Evolutionary conservation across 2,329 filamentous ascomycete species (phyloP), one percentile per base, ranked within the genome.

Genomic region (Hymenoscyphus repandus): DNA sequence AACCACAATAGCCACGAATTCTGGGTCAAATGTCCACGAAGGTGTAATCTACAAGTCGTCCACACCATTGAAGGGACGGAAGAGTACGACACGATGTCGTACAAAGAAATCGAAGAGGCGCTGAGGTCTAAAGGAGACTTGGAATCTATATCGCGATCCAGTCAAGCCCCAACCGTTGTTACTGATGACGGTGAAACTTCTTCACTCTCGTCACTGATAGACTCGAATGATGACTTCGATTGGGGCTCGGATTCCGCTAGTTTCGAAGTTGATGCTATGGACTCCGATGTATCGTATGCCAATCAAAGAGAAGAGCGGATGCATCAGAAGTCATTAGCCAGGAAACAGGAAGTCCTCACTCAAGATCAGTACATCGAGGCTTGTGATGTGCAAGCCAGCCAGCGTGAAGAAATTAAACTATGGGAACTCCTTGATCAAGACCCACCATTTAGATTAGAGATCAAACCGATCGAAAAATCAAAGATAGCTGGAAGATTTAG

Each of bases 21-120:
- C 49, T 84, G 82, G 78, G 64, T 70, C 11, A 67, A 65, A 2
- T 67, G 74, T 6, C 71, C 80, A 1, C 71, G 77, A 52, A 73
- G 79, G 53, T 78, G 74, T 57, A 68, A 70, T 7, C 58, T 85
- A 4, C 62, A 72, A 12, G 75, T 86, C 2, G 70, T 72, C 41
- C 67, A 74, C 45, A 11, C 36, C 11, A 60, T 65, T 51, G 54
- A 56, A 2, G 30, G 10, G 15, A 10, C 32, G 15, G 39, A 9
- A 2, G 18, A 45, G n/a, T 13, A 45, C 48, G 56, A 43, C 58
- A 9, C 17, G 5, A 60, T 30, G 64, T 12, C 53, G 6, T 50
- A 61, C 11, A 48, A 52, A 13, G 47, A 54, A 15, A 39, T 47
- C 6, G 47, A 38, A 45, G 13, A 27, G 13, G 30, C 33, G 13